Conservation (phyloP, 495 filamentous ascomycete genomes). For the Aspergillus biplanus region DNA sequence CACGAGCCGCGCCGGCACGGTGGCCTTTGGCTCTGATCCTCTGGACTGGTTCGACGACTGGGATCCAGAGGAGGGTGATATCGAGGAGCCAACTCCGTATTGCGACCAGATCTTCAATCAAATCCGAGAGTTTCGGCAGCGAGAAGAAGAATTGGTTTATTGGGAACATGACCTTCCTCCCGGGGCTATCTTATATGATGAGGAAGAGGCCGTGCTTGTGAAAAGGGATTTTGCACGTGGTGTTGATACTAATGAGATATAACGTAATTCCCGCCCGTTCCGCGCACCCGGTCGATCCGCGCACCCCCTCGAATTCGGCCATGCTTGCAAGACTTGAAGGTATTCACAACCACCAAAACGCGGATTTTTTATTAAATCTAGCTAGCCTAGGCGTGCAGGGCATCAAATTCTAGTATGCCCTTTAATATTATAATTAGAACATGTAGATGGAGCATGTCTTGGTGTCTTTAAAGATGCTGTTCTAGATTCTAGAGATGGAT, state of each 20-base stretch:
- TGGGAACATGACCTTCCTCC: neutral
- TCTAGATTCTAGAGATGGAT: too few species aligned
- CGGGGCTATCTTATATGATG: neutral
- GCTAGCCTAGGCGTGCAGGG: too few species aligned
- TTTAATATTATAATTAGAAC: too few species aligned
- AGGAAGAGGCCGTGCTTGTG: neutral
- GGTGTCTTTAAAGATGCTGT: too few species aligned
- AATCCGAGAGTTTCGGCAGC: neutral
- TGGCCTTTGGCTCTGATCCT: neutral
- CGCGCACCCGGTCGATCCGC: too few species aligned
- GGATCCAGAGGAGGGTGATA: neutral
- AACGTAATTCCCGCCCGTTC: too few species aligned
- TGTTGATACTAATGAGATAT: neutral
- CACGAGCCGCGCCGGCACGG: neutral
- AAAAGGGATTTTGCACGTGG: neutral
- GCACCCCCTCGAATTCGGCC: too few species aligned
- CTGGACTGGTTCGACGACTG: neutral
- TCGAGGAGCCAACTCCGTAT: neutral
- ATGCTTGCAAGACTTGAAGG: too few species aligned
- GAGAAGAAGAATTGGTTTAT: neutral
- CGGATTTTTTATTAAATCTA: too few species aligned
- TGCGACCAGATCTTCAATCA: neutral
- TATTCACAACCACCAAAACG: too few species aligned
- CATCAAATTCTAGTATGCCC: too few species aligned
- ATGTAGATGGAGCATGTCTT: too few species aligned